These are phyloP conservation scores for Daldinia grandis DNA, from an alignment of 495 filamentous ascomycete species.

Conservation along the genomic window DNA sequence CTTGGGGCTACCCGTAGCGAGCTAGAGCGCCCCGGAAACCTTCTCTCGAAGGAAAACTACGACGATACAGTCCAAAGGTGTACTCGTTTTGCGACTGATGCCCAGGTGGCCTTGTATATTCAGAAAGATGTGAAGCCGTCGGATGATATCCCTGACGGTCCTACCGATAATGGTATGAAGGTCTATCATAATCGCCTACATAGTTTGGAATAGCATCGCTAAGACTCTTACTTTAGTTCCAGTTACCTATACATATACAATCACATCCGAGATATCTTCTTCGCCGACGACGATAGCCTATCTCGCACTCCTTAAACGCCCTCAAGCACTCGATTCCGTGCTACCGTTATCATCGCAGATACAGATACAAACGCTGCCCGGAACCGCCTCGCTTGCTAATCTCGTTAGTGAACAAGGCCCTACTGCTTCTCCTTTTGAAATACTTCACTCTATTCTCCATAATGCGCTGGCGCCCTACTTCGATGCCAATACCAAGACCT, in stretches of 20 bases:
- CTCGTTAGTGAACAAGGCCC: slow-evolving; percentile 70
- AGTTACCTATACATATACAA: slow-evolving; percentile 71
- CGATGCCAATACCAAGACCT: slow-evolving; percentile 88
- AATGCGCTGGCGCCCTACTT: slow-evolving; percentile 91
- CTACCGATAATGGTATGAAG: slow-evolving; percentile 44
- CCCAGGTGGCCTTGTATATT: slow-evolving; percentile 87
- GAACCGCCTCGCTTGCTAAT: slow-evolving; percentile 70
- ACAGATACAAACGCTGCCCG: slow-evolving; percentile 90
- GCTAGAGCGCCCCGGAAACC: slow-evolving; percentile 78
- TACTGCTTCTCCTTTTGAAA: slow-evolving; percentile 85
- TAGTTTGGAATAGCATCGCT: slow-evolving; percentile 1
- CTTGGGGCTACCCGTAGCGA: slow-evolving; percentile 84
- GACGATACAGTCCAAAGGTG: slow-evolving; percentile 86
- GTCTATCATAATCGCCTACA: neutral
- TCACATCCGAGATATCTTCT: slow-evolving; percentile 82
- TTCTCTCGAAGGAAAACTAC: slow-evolving; percentile 75
- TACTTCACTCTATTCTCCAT: slow-evolving; percentile 87
- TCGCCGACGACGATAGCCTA: slow-evolving; percentile 81
- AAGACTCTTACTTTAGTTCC: slow-evolving; percentile 41
- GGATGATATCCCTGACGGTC: slow-evolving; percentile 45
- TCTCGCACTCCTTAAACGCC: slow-evolving; percentile 88
- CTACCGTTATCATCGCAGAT: slow-evolving; percentile 84
- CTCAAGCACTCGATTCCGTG: slow-evolving; percentile 81
- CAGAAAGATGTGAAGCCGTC: slow-evolving; percentile 77
- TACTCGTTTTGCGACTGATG: slow-evolving; percentile 85